These are phyloP conservation scores for Yarrowia sp. DNA, from an alignment of 805 yeast species.

Conservation along the genomic window DNA sequence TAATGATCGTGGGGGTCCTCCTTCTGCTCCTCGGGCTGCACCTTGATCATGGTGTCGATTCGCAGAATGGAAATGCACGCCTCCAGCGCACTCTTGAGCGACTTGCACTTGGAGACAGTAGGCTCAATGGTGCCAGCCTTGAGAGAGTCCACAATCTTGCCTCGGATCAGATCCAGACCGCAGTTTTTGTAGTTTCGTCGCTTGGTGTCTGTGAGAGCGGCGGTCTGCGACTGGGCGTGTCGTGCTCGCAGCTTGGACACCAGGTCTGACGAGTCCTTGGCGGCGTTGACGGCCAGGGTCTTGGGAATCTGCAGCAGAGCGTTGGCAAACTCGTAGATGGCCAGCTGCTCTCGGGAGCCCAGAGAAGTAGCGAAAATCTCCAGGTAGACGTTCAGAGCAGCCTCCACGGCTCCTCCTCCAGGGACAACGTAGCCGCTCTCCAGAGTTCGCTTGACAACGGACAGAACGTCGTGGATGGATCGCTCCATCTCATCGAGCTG, in stretches of 20 bases:
- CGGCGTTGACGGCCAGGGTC: slow-evolving; percentile 96
- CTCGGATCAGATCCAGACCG: slow-evolving; percentile 90
- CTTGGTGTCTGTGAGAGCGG: slow-evolving; percentile 81
- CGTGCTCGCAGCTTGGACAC: slow-evolving; percentile 95
- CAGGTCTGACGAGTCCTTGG: slow-evolving; percentile 93
- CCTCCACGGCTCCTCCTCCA: slow-evolving; percentile 99
- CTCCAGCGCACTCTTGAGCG: slow-evolving; percentile 93
- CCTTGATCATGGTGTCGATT: slow-evolving; percentile 97
- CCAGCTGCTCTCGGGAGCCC: slow-evolving; percentile 96
- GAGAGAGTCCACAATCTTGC: slow-evolving; percentile 87
- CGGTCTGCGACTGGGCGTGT: slow-evolving; percentile 93
- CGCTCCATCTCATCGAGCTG: slow-evolving; percentile 98
- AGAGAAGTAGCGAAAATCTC: slow-evolving; percentile 98
- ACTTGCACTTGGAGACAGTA: slow-evolving; percentile 87
- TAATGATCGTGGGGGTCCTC: slow-evolving; percentile 91
- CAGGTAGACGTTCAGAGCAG: slow-evolving; percentile 90
- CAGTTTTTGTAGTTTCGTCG: slow-evolving; percentile 86
- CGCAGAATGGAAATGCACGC: slow-evolving; percentile 97
- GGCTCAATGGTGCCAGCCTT: slow-evolving; percentile 93
- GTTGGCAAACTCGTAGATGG: slow-evolving; percentile 95
- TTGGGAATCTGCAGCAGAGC: slow-evolving; percentile 92
- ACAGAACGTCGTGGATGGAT: slow-evolving; percentile 90
- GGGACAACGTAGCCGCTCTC: slow-evolving; percentile 96
- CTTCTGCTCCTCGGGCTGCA: slow-evolving; percentile 75
- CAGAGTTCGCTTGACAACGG: slow-evolving; percentile 93